Evolutionary conservation across 2,329 filamentous ascomycete species (phyloP), one percentile per base, ranked within the genome.

Genomic region (Fusarium sp.): DNA sequence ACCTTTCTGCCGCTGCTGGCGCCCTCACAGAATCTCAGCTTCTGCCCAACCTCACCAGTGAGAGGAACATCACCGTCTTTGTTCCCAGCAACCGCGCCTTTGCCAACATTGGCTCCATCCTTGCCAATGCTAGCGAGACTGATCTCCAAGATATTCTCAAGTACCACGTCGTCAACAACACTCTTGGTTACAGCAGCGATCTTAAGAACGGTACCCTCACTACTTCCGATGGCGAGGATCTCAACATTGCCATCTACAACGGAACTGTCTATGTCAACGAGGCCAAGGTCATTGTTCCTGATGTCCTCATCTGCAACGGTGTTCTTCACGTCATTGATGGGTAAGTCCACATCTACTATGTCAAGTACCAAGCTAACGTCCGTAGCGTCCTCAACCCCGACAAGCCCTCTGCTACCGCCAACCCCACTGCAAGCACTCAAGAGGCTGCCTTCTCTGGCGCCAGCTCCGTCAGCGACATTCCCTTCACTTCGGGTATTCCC

Each of bases 121-220:
- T 86, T 13, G 73, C 75, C 43, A 82, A 82, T 67, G 74, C 88
- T 7, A 82, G 80, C 43, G 74, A 78, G 1, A 75, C 82, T 3
- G 79, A 87, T 18, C 79, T 90, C 2, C 73, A 80, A 5, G 75
- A 71, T 27, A 83, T 91, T 28, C 79, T 92, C 4, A 76, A 82
- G 30, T 92, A 92, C 78, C 90, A 92, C 74, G 85, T 91, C 41
- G 78, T 91, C 47, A 82, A 82, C 47, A 84, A 84, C 47, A 82
- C 82, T 11, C 82, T 89, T 2, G 72, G 58, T 78, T 82, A 20
- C 47, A 74, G 50, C 69, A 71, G 3, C n/a, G 69, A 63, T 2
- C 76, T 84, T 25, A 46, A 55, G 57, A 69, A 74, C 41, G 56
- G 43, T 12, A 58, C 70, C 1, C 61, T 74, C n/a, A 59, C 37